These are phyloP conservation scores for Fusarium illudens DNA, from an alignment of 2,329 filamentous ascomycete genomes.

Conservation along the genomic window DNA sequence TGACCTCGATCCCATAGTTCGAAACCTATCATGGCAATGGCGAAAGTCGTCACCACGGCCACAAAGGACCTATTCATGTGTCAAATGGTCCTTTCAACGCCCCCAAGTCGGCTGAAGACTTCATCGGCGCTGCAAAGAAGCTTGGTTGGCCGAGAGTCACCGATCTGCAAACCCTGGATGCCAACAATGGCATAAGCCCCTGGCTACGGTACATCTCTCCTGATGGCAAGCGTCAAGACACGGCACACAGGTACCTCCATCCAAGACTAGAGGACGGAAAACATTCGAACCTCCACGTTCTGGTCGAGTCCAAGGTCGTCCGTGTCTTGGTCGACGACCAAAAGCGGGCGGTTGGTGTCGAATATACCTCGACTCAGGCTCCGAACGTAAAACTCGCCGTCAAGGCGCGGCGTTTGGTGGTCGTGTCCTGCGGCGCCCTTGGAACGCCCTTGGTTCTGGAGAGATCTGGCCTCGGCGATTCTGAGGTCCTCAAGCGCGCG, in stretches of 20 bases:
- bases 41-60: background rate
- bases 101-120: background rate
- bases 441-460: background rate
- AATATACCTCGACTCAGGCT: background rate
- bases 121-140: background rate
- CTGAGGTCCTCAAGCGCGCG: background rate
- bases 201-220: conserved; percentile 52
- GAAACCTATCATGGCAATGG: background rate
- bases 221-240: conserved; percentile 63
- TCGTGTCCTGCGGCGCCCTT: background rate
- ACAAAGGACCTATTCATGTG: background rate
- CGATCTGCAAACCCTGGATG: conserved; percentile 61
- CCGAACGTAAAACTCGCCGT: background rate
- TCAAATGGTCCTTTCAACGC: background rate
- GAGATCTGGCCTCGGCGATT: background rate
- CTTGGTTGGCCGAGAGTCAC: background rate
- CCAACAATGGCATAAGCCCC: conserved; percentile 43
- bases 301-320: background rate
- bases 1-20: background rate
- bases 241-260: conserved; percentile 58
- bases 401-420: background rate
- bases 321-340: background rate
- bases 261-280: conserved; percentile 41
- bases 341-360: background rate
- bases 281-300: background rate